These are phyloP conservation scores for Rosa persica DNA, from an alignment of 306 rosid species.

Conservation along the genomic window DNA sequence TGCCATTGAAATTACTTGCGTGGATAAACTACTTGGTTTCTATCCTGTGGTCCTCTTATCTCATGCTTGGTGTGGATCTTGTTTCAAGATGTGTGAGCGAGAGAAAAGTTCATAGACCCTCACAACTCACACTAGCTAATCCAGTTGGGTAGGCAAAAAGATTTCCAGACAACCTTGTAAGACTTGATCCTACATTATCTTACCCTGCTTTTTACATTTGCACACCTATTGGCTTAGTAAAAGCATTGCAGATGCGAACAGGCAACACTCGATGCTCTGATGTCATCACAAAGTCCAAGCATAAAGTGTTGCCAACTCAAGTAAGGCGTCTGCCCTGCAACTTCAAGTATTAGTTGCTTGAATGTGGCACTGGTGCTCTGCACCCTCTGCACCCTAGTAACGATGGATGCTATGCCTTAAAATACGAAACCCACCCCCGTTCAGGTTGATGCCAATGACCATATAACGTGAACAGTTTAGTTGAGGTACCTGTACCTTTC, in stretches of 20 bases:
- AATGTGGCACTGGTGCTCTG: neutral
- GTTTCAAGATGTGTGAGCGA: slow-evolving; percentile 6
- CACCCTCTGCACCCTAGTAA: neutral
- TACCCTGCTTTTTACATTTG: neutral
- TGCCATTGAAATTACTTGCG: neutral
- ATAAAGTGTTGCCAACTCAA: neutral
- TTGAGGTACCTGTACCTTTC: neutral
- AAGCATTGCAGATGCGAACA: neutral
- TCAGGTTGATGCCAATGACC: neutral
- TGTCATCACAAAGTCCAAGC: neutral
- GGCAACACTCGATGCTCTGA: neutral
- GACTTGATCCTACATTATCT: neutral
- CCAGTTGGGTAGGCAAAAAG: neutral
- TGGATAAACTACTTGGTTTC: neutral
- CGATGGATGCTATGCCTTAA: neutral
- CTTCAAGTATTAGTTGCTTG: neutral
- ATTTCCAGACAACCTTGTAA: neutral
- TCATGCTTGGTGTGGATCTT: slow-evolving; percentile 11
- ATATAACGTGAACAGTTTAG: neutral
- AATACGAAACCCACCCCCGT: neutral
- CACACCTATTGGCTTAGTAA: neutral
- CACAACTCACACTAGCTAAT: neutral
- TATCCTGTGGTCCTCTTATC: slow-evolving; percentile 22
- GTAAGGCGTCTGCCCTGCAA: neutral
- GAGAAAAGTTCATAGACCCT: neutral